A percentile compares a stretch with the other conserved stretches of the same genome.
Evolutionary conservation across 768 basidiomycete genomes (phyloP).

Genomic region (Suillus tomentosus): DNA sequence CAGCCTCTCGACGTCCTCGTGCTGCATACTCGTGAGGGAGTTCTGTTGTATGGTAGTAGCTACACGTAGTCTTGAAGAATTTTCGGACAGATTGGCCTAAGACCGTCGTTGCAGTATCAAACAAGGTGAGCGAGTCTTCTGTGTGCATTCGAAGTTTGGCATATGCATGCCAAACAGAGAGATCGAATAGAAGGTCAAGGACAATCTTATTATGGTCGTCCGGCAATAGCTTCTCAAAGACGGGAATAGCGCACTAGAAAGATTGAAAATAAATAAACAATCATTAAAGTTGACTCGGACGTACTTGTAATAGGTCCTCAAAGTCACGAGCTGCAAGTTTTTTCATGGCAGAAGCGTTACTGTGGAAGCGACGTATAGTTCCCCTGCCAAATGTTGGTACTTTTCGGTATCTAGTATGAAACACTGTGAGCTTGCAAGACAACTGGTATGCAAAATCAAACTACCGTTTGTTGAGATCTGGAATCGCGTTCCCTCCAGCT

Average conservation of each 20-base stretch:
- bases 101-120: neutral
- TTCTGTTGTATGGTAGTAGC: slow-evolving; percentile 29
- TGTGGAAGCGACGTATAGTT: slow-evolving; percentile 11
- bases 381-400: slow-evolving; percentile 16
- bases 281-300: neutral
- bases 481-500: neutral
- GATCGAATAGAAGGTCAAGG: slow-evolving; percentile 20
- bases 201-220: slow-evolving; percentile 19
- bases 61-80: slow-evolving; percentile 27
- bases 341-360: slow-evolving; percentile 15
- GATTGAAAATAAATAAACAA: neutral
- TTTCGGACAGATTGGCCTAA: slow-evolving; percentile 26
- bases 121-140: slow-evolving; percentile 12
- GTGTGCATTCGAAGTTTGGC: slow-evolving; percentile 35
- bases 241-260: slow-evolving; percentile 36
- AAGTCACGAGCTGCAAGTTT: slow-evolving; percentile 15
- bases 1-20: slow-evolving; percentile 23
- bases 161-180: slow-evolving; percentile 31
- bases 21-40: slow-evolving; percentile 31
- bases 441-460: neutral
- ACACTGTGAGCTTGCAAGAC: slow-evolving; percentile 6
- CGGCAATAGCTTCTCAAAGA: slow-evolving; percentile 39
- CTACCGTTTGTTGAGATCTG: slow-evolving; percentile 8
- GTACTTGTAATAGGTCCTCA: slow-evolving; percentile 16
- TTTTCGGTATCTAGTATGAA: slow-evolving; percentile 16